Evolutionary conservation across 768 basidiomycete genomes (phyloP).

Genomic region (Podaxis sp.): DNA sequence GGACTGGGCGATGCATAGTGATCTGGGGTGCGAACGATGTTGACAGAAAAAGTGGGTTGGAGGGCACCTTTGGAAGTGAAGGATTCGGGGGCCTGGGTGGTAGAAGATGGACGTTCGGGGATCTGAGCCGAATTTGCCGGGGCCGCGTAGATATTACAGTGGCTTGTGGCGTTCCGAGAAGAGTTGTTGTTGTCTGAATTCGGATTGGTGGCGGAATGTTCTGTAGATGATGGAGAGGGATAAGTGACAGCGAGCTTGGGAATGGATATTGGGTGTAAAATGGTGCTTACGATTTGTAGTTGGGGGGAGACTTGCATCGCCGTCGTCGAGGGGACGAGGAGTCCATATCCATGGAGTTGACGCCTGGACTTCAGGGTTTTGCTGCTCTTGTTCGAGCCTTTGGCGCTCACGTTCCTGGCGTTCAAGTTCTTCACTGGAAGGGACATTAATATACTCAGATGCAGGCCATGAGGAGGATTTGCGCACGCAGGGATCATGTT

Average conservation of each 20-base stretch:
- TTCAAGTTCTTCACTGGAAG: constrained; percentile 31
- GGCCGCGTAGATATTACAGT: constrained; percentile 1
- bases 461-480: neutral
- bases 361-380: constrained; percentile 24
- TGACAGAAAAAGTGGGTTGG: constrained; percentile 66
- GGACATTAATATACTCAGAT: neutral
- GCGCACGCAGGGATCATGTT: constrained; percentile 67
- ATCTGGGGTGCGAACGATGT: constrained; percentile 65
- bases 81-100: constrained; percentile 29
- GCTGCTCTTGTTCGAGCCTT: neutral
- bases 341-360: constrained; percentile 79
- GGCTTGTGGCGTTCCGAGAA: constrained; percentile 1
- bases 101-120: neutral
- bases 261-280: neutral
- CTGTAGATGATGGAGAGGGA: constrained; percentile 10
- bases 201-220: neutral
- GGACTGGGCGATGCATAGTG: constrained; percentile 42
- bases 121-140: neutral
- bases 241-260: neutral
- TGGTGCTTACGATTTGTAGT: neutral
- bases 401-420: constrained; percentile 22
- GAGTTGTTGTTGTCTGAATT: constrained; percentile 10
- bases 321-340: constrained; percentile 41
- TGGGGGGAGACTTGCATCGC: constrained; percentile 18
- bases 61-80: constrained; percentile 54